Conservation (phyloP, 1,284 basidiomycete genomes). For the Fistulina hepatica region DNA sequence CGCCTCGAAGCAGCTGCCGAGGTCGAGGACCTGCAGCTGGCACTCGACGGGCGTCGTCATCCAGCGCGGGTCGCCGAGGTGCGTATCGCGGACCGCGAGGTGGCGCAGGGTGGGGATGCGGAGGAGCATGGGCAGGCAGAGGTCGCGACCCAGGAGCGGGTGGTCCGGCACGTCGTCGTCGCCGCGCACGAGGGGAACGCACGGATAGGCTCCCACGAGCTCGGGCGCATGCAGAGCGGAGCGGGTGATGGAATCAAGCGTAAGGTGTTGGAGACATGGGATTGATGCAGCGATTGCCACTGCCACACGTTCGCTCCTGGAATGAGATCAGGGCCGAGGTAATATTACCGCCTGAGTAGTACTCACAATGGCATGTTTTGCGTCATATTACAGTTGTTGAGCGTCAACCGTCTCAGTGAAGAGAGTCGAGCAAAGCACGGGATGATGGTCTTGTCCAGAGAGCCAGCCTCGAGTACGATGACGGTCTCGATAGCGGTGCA, state of each 20-base stretch:
- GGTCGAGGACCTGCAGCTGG: conserved; percentile 45
- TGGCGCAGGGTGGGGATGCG: conserved; percentile 47
- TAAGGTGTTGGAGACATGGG: conserved; percentile 42
- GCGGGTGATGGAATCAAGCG: conserved; percentile 53
- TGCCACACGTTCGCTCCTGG: conserved; percentile 58
- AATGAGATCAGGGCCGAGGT: conserved; percentile 12
- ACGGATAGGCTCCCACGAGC: conserved; percentile 39
- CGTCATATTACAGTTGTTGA: conserved; percentile 45
- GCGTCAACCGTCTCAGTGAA: conserved; percentile 37
- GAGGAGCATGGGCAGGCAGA: conserved; percentile 54
- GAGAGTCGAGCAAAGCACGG: conserved; percentile 40
- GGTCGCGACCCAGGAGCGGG: conserved; percentile 41
- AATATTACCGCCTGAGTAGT: conserved; percentile 6
- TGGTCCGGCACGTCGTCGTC: conserved; percentile 52
- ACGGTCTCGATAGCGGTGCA: conserved; percentile 41
- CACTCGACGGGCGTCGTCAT: conserved; percentile 35
- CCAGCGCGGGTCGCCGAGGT: conserved; percentile 55
- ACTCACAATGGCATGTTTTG: conserved; percentile 47
- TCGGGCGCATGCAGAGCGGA: conserved; percentile 50
- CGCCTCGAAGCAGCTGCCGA: conserved; percentile 47
- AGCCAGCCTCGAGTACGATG: conserved; percentile 40
- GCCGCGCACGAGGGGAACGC: conserved; percentile 44
- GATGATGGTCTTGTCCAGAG: conserved; percentile 39
- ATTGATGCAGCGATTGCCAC: conserved; percentile 58
- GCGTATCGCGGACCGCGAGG: conserved; percentile 57